A percentile compares a stretch with the other conserved stretches of the same genome.
phyloP scores from a whole-genome alignment of 2,329 filamentous ascomycete genomes.

The Lasiodiplodia sp. region DNA sequence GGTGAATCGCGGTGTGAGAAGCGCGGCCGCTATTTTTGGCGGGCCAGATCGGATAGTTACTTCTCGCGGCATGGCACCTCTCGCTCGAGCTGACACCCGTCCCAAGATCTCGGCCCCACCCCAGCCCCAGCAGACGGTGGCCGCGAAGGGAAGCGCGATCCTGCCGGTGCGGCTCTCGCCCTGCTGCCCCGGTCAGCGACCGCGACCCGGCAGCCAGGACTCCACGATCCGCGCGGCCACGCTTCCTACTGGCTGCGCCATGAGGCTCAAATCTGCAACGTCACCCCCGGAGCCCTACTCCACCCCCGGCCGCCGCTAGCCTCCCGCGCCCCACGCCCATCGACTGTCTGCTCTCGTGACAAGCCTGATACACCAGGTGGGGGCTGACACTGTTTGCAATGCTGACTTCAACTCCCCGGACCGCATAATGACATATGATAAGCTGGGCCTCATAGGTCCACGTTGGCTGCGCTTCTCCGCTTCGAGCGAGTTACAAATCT shows the following conservation, averaged over 20 bases:
- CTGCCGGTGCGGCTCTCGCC: background rate
- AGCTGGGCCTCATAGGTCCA: slow-evolving; percentile 16
- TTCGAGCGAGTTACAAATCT: slow-evolving; percentile 24
- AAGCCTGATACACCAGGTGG: slow-evolving; percentile 8
- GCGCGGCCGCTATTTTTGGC: slow-evolving; percentile 21
- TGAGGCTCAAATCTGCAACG: slow-evolving; percentile 16
- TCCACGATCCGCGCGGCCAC: slow-evolving; percentile 19
- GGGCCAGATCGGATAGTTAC: background rate
- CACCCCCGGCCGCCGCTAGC: background rate
- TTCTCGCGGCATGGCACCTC: slow-evolving; percentile 20
- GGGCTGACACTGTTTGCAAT: slow-evolving; percentile 20
- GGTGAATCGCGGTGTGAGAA: slow-evolving; percentile 21
- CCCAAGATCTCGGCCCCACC: slow-evolving; percentile 22
- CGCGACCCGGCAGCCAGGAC: background rate
- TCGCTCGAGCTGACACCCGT: background rate
- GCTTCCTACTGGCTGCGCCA: slow-evolving; percentile 24
- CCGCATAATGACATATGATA: slow-evolving; percentile 27
- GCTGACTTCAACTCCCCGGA: slow-evolving; percentile 21
- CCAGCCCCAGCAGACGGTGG: background rate
- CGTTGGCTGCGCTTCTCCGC: slow-evolving; percentile 12
- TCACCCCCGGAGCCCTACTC: background rate
- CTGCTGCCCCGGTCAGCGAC: background rate
- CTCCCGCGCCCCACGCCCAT: background rate
- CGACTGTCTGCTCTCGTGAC: slow-evolving; percentile 11
- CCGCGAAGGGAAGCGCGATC: slow-evolving; percentile 13